These are phyloP conservation scores for Cyclotella atomus DNA, from an alignment of 108 stramenopile species.

Conservation along the genomic window DNA sequence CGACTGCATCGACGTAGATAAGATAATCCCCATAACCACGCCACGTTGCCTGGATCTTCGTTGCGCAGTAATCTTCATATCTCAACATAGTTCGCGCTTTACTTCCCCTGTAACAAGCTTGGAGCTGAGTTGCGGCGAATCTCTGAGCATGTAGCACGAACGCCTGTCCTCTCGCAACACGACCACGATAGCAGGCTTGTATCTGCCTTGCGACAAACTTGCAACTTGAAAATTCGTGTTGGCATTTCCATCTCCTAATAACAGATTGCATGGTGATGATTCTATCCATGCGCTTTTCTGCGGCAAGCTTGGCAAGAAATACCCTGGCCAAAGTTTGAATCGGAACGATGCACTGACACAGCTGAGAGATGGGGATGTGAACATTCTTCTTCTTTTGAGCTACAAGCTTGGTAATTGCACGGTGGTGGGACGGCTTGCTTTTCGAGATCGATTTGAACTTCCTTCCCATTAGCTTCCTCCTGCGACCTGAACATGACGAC, in stretches of 20 bases:
- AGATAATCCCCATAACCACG: not conserved
- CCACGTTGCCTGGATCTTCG: not conserved
- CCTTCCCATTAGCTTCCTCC: not conserved
- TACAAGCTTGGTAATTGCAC: not conserved
- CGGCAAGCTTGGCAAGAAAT: conserved; percentile 12
- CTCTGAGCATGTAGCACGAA: not conserved
- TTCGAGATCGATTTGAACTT: not conserved
- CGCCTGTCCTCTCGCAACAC: conserved; percentile 1
- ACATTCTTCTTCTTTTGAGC: conserved; percentile 2
- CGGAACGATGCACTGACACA: conserved; percentile 6
- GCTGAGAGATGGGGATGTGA: conserved; percentile 6
- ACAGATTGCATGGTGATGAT: conserved; percentile 22
- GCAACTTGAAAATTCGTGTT: conserved; percentile 2
- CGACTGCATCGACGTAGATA: not conserved
- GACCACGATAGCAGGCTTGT: conserved; percentile 14
- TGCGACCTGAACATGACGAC: not conserved
- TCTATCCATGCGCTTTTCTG: conserved; percentile 12
- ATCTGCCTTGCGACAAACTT: conserved; percentile 9
- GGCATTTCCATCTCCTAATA: conserved; percentile 15
- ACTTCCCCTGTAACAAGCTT: conserved; percentile 10
- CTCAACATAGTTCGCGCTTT: not conserved
- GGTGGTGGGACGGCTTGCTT: conserved; percentile 3
- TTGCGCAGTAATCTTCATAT: not conserved
- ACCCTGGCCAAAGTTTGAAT: conserved; percentile 21
- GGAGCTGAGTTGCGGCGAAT: conserved; percentile 9